Evolutionary conservation across 345 rosid species (phyloP).

Genomic region (Hibiscus tridactylites): DNA sequence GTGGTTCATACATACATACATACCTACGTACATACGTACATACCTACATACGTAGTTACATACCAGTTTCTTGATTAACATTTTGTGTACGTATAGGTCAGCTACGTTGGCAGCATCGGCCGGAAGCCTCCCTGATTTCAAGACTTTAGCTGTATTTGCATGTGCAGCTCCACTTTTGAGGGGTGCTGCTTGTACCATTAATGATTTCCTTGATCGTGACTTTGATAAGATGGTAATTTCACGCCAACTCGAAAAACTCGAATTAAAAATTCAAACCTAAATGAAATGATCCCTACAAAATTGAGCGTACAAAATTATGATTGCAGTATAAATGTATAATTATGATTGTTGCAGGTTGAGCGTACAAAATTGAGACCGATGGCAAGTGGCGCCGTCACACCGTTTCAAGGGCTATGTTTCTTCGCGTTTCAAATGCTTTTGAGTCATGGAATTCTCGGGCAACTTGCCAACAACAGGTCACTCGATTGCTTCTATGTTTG

Average conservation of each 20-base stretch:
- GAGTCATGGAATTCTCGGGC: conserved; percentile 90
- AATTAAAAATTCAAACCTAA: too few species aligned
- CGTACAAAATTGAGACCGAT: conserved; percentile 81
- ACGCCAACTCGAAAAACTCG: background rate
- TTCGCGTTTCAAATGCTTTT: conserved; percentile 71
- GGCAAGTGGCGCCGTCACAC: conserved; percentile 82
- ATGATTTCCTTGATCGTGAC: background rate
- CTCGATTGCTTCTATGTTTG: background rate
- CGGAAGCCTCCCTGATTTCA: conserved; percentile 3
- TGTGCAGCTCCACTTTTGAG: background rate
- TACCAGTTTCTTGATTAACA: background rate
- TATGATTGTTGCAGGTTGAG: conserved; percentile 45
- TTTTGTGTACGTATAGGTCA: background rate
- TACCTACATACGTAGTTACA: background rate
- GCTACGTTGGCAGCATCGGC: background rate
- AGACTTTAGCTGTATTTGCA: background rate
- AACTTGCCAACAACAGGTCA: conserved; percentile 75
- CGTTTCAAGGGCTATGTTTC: conserved; percentile 69
- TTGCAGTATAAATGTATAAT: too few species aligned
- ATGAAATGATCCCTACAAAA: too few species aligned
- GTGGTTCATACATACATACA: background rate
- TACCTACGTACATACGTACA: too few species aligned
- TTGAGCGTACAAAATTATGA: too few species aligned
- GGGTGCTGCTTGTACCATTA: conserved; percentile 7
- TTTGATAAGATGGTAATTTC: background rate